These are phyloP conservation scores for Camellia sinensis DNA, from an alignment of 148 eudicot genomes.

Conservation along the genomic window DNA sequence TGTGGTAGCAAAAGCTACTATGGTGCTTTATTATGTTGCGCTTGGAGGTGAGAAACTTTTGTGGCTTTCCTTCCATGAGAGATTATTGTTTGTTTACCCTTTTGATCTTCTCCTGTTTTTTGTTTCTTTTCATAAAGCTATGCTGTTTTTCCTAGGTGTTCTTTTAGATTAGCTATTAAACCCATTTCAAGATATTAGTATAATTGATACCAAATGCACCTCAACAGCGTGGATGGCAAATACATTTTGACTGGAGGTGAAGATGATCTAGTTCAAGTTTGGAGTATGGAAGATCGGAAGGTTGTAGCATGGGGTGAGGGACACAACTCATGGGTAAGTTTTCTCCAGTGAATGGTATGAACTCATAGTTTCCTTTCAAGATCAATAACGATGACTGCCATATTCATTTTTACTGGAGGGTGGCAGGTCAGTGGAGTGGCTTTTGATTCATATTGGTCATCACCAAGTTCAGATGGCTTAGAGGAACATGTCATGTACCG, in stretches of 20 bases:
- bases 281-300: slow-evolving; percentile 93
- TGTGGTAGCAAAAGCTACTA: slow-evolving; percentile 72
- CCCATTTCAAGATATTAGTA: background rate
- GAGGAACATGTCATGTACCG: background rate
- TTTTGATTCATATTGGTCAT: background rate
- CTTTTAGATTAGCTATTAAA: background rate
- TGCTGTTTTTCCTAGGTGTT: too few species aligned
- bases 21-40: slow-evolving; percentile 18
- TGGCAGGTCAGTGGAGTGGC: background rate
- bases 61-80: too few species aligned
- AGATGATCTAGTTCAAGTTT: slow-evolving; percentile 92
- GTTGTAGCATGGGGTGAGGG: slow-evolving; percentile 97
- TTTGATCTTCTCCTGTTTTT: too few species aligned
- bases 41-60: slow-evolving; percentile 41
- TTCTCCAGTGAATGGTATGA: background rate
- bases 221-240: slow-evolving; percentile 70
- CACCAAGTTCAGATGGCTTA: too few species aligned
- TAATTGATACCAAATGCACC: slow-evolving; percentile 15
- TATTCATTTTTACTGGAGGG: background rate
- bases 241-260: slow-evolving; percentile 88
- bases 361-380: slow-evolving; percentile 8
- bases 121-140: too few species aligned
- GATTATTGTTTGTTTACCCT: too few species aligned
- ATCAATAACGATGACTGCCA: background rate
- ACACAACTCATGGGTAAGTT: slow-evolving; percentile 89